Conservation (phyloP, 164 flowering plant species). For the Vitis labrusca region DNA sequence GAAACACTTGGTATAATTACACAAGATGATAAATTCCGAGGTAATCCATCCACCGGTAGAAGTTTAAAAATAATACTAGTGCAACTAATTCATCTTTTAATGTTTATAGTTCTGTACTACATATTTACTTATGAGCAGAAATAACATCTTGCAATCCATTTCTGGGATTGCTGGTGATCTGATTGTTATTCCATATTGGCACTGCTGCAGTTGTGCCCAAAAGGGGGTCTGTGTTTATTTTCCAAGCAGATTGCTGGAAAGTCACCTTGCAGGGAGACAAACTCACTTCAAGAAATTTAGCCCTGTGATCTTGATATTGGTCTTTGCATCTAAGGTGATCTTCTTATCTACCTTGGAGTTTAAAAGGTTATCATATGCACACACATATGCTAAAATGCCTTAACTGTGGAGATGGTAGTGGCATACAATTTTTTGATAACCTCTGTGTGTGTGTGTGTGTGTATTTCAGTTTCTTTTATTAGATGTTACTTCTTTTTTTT, state of each 20-base stretch:
- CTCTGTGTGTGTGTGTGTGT: no score
- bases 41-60: conserved; percentile 26
- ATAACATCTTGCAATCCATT: neutral
- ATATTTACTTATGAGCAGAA: no score
- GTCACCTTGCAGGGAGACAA: conserved; percentile 76
- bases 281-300: conserved; percentile 46
- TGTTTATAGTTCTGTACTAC: neutral
- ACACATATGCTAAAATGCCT: no score
- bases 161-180: neutral
- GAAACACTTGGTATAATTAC: conserved; percentile 87
- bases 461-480: no score
- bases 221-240: conserved; percentile 60
- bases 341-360: no score
- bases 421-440: no score
- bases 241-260: conserved; percentile 76
- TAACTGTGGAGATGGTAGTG: no score
- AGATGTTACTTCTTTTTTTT: no score
- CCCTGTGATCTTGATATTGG: conserved; percentile 13
- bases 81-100: neutral
- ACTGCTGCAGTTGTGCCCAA: conserved; percentile 74
- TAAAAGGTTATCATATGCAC: no score
- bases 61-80: neutral
- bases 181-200: neutral
- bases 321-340: no score
- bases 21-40: conserved; percentile 65